Evolutionary conservation across 805 yeast genomes (phyloP).

Genomic region (Henningerozyma blattae): DNA sequence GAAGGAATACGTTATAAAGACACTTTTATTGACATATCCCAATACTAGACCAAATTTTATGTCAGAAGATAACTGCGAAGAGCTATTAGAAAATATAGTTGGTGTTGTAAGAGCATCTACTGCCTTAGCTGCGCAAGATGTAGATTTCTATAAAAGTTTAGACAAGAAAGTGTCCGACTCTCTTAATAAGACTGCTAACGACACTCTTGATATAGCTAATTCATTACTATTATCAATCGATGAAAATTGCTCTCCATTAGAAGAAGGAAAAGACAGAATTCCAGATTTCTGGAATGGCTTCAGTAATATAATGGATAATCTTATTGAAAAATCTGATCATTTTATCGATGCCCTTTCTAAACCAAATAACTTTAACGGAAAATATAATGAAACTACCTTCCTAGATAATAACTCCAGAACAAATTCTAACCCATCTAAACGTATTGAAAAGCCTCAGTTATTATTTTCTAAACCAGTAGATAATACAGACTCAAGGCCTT

Average conservation of each 20-base stretch:
- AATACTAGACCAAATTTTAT: no score
- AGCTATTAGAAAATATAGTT: conserved; percentile 6
- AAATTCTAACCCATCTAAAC: conserved; percentile 12
- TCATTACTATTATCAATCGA: conserved; percentile 29
- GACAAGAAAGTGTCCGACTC: conserved; percentile 35
- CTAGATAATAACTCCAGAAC: conserved; percentile 33
- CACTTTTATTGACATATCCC: no score
- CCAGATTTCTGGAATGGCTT: conserved; percentile 49
- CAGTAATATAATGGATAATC: conserved; percentile 48
- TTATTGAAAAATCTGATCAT: conserved; percentile 69
- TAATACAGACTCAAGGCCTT: conserved; percentile 59
- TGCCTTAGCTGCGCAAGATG: conserved; percentile 66
- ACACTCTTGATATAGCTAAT: conserved; percentile 36
- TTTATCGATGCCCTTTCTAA: conserved; percentile 38
- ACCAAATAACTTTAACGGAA: conserved; percentile 11
- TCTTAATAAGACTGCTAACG: conserved; percentile 30
- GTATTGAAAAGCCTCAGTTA: conserved; percentile 57
- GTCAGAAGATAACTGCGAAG: background rate
- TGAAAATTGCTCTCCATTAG: conserved; percentile 18
- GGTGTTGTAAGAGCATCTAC: conserved; percentile 53
- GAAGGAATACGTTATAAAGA: no score
- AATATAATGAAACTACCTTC: conserved; percentile 27
- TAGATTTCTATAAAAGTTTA: conserved; percentile 58
- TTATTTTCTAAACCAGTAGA: conserved; percentile 48
- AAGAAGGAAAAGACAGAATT: conserved; percentile 32